A percentile compares a stretch with the other conserved stretches of the same genome.
Conservation (phyloP, 257 asterid species). For the Rauvolfia tetraphylla region DNA sequence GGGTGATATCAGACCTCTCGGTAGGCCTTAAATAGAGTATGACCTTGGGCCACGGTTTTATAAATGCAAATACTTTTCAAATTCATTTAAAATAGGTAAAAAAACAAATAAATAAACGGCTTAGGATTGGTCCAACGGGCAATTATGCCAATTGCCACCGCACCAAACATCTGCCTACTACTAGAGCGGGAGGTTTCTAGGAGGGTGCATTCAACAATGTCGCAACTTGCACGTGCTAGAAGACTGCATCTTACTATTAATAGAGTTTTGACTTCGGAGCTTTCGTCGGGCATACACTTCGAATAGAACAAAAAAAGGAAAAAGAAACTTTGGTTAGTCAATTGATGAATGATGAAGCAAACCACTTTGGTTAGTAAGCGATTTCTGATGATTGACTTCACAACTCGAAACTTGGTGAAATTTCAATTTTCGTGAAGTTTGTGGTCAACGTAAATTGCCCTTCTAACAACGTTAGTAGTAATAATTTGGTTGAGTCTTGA, state of each 20-base stretch:
- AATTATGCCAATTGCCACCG: too few relatives aligned
- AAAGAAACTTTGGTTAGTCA: not conserved
- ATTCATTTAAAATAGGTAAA: too few relatives aligned
- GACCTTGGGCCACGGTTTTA: not conserved
- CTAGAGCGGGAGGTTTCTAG: not conserved
- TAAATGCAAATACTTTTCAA: not conserved
- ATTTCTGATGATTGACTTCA: slow-evolving; percentile 12
- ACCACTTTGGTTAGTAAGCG: not conserved
- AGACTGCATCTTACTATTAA: not conserved
- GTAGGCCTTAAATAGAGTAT: not conserved
- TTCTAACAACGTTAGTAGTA: not conserved
- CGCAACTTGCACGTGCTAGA: not conserved
- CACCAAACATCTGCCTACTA: not conserved
- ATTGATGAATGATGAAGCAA: not conserved
- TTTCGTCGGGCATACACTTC: not conserved
- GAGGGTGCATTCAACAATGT: not conserved
- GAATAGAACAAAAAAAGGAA: too few relatives aligned
- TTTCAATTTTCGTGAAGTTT: too few relatives aligned
- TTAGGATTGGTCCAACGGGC: not conserved
- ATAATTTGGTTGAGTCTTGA: not conserved
- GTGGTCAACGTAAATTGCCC: slow-evolving; percentile 5
- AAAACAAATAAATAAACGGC: too few relatives aligned
- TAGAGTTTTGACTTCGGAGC: not conserved
- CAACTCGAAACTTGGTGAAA: not conserved
- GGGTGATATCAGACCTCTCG: not conserved